Evolutionary conservation across 495 filamentous ascomycete genomes (phyloP), one percentile per base, ranked within the genome.

Genomic region (Apodospora peruviana): DNA sequence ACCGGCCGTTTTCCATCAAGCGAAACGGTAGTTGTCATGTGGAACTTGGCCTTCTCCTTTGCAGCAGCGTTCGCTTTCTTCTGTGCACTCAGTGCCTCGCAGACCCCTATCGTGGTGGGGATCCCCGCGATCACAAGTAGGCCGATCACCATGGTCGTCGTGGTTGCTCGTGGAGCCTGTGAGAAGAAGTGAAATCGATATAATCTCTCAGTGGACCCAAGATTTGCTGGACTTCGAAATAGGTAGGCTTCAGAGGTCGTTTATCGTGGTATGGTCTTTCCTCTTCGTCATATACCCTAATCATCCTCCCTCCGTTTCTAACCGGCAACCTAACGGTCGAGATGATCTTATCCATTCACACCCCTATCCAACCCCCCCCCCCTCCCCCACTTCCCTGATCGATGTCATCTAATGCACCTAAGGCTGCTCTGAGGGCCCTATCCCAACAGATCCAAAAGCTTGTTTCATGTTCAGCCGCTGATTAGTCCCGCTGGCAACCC

Each of bases 21-120:
- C 21, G 71, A 66, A 38, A 76, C 62, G 20, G 65, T 65, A n/a
- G 63, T 64, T 17, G 72, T 72, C 32, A 77, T 52, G 44, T 69
- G 61, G 51, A 77, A 77, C 57, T 75, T 77, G 50, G 68, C 68
- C 47, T 73, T 72, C n/a, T 74, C 72, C 46, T 77, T 77, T 17
- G 67, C 65, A 27, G 70, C 66, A n/a, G 62, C 58, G 54, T 77
- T 63, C 42, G 65, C 62, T 42, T 73, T 74, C 52, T 77, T 75
- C 55, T 77, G 73, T 9, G 72, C 73, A 52, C 72, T 72, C 39
- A 77, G 57, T 5, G 72, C 73, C 50, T 75, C 65, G 40, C 71
- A 71, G 51, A 75, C 71, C 10, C 73, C 73, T 22, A 75, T 74
- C 10, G 71, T 71, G 12, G 73, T 77, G 43, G 73, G 73, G 44